These are phyloP conservation scores for Leucoagaricus sp. DNA, from an alignment of 1,284 basidiomycete species.

Conservation along the genomic window DNA sequence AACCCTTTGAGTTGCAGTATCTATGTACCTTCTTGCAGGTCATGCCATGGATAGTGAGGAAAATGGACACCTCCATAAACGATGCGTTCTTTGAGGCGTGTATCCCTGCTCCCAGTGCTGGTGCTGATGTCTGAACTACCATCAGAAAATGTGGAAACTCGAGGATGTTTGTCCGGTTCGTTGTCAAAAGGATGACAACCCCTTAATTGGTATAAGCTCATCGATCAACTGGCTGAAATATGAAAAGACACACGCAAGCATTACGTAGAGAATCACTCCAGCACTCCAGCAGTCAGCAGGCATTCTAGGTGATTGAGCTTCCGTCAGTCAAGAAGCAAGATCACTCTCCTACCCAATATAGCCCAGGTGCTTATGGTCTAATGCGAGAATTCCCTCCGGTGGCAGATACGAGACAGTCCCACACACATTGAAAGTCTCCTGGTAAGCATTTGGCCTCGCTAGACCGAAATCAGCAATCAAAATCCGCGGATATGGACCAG, in stretches of 20 bases:
- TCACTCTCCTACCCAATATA: conserved; percentile 52
- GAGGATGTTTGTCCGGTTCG: conserved; percentile 23
- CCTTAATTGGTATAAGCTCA: conserved; percentile 34
- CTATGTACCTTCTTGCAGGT: conserved; percentile 57
- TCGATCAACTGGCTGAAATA: background rate
- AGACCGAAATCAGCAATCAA: conserved; percentile 87
- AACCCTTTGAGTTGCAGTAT: background rate
- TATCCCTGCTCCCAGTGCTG: conserved; percentile 9
- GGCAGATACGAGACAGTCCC: conserved; percentile 86
- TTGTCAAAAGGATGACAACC: conserved; percentile 77
- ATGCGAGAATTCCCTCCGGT: conserved; percentile 76
- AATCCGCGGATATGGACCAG: conserved; percentile 79
- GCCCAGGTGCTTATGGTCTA: conserved; percentile 69
- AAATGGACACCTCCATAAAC: conserved; percentile 63
- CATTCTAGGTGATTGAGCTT: conserved; percentile 47
- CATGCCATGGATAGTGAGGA: conserved; percentile 50
- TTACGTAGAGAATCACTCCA: conserved; percentile 77
- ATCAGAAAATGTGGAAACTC: conserved; percentile 17
- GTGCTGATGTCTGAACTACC: background rate
- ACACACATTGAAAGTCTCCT: conserved; percentile 78
- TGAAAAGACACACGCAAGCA: conserved; percentile 64
- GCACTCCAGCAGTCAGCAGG: conserved; percentile 85
- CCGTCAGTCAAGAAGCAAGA: conserved; percentile 1
- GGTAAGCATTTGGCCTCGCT: conserved; percentile 75
- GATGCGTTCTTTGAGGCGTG: conserved; percentile 63